A percentile compares a stretch with the other conserved stretches of the same genome.
Evolutionary conservation across 169 alveolate species (phyloP).

Genomic region (Pseudocohnilembus persalinus): DNA sequence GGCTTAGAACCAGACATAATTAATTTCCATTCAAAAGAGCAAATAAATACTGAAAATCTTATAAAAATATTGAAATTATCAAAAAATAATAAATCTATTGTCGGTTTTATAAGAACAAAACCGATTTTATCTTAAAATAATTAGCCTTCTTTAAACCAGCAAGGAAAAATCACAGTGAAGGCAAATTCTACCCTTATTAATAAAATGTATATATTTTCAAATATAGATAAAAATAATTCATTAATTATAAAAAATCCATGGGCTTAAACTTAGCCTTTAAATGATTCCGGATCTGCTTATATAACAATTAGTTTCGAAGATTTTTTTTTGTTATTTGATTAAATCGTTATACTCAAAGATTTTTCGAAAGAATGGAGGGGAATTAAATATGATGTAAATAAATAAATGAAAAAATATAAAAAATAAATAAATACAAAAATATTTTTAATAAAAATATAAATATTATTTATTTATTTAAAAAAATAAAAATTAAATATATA

Average conservation of each 20-base stretch:
- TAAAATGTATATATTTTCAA: too few relatives aligned
- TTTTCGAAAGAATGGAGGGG: not conserved
- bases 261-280: not conserved
- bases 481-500: too few relatives aligned
- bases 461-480: too few relatives aligned
- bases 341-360: not conserved
- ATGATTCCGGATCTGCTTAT: not conserved
- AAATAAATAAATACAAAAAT: too few relatives aligned
- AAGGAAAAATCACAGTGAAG: too few relatives aligned
- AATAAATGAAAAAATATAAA: too few relatives aligned
- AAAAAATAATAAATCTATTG: not conserved
- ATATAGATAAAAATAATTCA: not conserved
- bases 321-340: too few relatives aligned
- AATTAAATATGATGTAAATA: not conserved
- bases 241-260: not conserved
- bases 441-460: too few relatives aligned
- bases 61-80: too few relatives aligned
- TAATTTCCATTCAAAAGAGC: not conserved
- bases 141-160: too few relatives aligned
- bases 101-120: not conserved
- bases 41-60: not conserved
- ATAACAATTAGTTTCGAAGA: not conserved
- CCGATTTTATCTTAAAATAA: not conserved
- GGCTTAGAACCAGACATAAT: not conserved
- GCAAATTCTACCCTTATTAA: not conserved